Conservation (phyloP, 1,284 basidiomycete genomes). For the Cutaneotrichosporon curvatum region DNA sequence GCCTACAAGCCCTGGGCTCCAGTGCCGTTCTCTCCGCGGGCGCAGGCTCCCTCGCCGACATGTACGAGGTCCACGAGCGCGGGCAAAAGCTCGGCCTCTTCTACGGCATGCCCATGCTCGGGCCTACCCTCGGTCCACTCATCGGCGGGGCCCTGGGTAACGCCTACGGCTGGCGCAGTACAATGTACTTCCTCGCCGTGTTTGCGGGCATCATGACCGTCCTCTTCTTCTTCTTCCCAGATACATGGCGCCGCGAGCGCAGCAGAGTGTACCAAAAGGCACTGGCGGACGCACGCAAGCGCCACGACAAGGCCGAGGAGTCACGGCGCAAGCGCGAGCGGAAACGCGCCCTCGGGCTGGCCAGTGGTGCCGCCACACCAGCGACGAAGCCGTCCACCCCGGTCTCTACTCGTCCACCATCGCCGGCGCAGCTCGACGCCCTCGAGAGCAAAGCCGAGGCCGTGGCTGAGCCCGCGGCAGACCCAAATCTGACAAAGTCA, state of each 20-base stretch:
- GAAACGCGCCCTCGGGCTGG: constrained; percentile 24
- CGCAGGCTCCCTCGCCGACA: constrained; percentile 68
- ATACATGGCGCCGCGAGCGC: constrained; percentile 74
- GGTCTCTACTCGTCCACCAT: too few relatives aligned
- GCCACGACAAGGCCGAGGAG: constrained; percentile 32
- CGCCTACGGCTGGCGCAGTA: constrained; percentile 65
- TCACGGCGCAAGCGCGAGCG: constrained; percentile 19
- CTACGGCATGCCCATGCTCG: constrained; percentile 46
- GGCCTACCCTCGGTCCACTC: constrained; percentile 64
- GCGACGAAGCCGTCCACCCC: constrained; percentile 14
- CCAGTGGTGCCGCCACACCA: constrained; percentile 27
- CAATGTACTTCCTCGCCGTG: constrained; percentile 72
- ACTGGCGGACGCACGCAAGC: constrained; percentile 35
- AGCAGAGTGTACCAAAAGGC: constrained; percentile 67
- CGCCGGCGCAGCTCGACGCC: too few relatives aligned
- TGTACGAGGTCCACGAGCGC: constrained; percentile 69
- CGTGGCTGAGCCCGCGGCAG: too few relatives aligned
- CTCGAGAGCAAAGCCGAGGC: too few relatives aligned
- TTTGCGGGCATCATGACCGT: constrained; percentile 55
- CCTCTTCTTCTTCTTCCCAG: constrained; percentile 62
- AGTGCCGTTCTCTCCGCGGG: constrained; percentile 71
- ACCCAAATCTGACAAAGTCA: too few relatives aligned
- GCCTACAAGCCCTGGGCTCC: constrained; percentile 51
- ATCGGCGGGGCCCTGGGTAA: constrained; percentile 58
- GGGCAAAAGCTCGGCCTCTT: constrained; percentile 55